phyloP scores from a whole-genome alignment of 2,329 filamentous ascomycete species.

The Talaromyces sp. region DNA sequence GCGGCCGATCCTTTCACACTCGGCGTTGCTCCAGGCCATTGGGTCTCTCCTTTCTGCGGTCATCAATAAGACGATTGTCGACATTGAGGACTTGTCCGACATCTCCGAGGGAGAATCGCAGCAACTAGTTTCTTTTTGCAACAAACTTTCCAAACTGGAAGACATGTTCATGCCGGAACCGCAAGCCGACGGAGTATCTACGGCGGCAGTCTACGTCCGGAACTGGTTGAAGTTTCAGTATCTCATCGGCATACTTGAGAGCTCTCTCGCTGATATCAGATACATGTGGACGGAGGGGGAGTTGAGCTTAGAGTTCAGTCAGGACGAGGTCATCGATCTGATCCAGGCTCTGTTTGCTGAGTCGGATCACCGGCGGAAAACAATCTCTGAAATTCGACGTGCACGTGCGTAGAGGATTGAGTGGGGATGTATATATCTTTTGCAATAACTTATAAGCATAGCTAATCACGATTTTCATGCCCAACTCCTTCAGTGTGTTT shows the following conservation, averaged over 20 bases:
- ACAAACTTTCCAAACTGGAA: constrained; percentile 50
- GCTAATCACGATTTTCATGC: background rate
- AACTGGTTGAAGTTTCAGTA: constrained; percentile 64
- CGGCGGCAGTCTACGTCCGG: constrained; percentile 57
- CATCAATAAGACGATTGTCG: constrained; percentile 55
- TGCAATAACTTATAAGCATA: background rate
- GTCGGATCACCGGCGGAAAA: constrained; percentile 52
- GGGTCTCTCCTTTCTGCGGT: constrained; percentile 55
- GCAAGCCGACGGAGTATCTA: constrained; percentile 35
- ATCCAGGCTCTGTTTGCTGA: constrained; percentile 62
- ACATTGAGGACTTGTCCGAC: constrained; percentile 58
- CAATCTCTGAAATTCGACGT: constrained; percentile 53
- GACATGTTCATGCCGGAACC: constrained; percentile 50
- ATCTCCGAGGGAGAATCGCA: constrained; percentile 60
- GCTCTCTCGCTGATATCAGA: constrained; percentile 59
- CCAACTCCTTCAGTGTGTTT: background rate
- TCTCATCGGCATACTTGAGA: constrained; percentile 57
- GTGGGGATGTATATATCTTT: background rate
- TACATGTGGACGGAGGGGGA: constrained; percentile 62
- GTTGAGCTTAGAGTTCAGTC: constrained; percentile 56
- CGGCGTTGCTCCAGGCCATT: constrained; percentile 56
- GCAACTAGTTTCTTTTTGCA: constrained; percentile 53
- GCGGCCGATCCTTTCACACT: constrained; percentile 54
- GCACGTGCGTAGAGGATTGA: constrained; percentile 16
- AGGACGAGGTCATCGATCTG: constrained; percentile 58